Conservation (phyloP, 148 eudicot species). For the Rhododendron ferrugineum region DNA sequence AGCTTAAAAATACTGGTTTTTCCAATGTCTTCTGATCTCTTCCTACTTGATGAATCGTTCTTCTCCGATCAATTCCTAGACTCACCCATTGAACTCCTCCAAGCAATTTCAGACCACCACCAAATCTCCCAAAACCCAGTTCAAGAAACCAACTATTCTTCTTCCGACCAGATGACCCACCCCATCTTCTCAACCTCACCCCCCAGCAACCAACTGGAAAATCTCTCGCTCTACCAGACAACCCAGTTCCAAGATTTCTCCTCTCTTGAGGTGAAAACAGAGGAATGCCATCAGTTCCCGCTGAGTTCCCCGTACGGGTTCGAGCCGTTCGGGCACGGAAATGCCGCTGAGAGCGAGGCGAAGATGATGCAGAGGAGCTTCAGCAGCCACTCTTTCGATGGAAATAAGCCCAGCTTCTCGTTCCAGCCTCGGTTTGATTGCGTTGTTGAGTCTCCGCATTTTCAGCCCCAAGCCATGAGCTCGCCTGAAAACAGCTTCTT, state of each 20-base stretch:
- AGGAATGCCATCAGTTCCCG: constrained; percentile 42
- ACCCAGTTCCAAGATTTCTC: constrained; percentile 31
- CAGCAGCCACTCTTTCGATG: constrained; percentile 55
- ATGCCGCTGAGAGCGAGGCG: constrained; percentile 21
- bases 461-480: constrained; percentile 21
- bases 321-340: constrained; percentile 23
- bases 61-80: constrained; percentile 50
- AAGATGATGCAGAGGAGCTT: constrained; percentile 65
- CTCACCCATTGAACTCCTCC: constrained; percentile 49
- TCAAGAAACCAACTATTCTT: constrained; percentile 26
- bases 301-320: constrained; percentile 25
- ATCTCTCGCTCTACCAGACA: constrained; percentile 41
- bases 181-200: constrained; percentile 52
- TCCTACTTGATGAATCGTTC: constrained; percentile 41
- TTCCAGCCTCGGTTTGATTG: constrained; percentile 47
- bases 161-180: constrained; percentile 39
- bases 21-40: constrained; percentile 72
- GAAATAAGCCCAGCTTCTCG: constrained; percentile 17
- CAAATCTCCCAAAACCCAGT: constrained; percentile 19
- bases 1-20: background rate
- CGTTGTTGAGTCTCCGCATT: constrained; percentile 32
- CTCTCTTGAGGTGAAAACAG: constrained; percentile 54
- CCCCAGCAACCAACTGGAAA: constrained; percentile 49
- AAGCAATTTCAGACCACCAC: constrained; percentile 33
- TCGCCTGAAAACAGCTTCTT: constrained; percentile 31